Base-by-base conservation (phyloP, 148 eudicot species). In the Simmondsia chinensis region DNA sequence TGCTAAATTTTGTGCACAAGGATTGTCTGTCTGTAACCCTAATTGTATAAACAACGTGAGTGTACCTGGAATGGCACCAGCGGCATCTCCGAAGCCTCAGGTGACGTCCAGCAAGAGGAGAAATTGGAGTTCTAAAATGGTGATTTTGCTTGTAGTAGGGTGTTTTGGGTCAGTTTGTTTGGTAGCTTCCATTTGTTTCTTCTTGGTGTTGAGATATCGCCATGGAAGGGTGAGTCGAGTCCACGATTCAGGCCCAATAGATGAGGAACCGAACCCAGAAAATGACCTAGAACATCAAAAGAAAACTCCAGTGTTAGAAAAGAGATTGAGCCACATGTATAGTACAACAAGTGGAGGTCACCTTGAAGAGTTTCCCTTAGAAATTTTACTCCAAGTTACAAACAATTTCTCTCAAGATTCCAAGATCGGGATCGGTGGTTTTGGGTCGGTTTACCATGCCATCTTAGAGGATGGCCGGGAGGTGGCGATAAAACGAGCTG, bases 401-500 rank as follows among this genome's bases (percentile, higher is more conserved):
- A 60, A 79, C 41, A 74, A 66, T 44, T 89, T 89, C 49, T 79
- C 95, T 0, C 71, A 68, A 5, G 93, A 81, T 8, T 59, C 41
- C 30, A 74, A 61, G 53, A 57, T 79, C 6, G 97, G 97, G 14
- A 45, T 52, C 1, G 95, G 97, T 11, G 79, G 97, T 46, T 89
- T 81, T 44, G 97, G 97, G 2, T 69, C 87, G 1, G 97, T 89
- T 3, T 89, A 89, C 42, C 67, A 18, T 1, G 97, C 81, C 4
- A 58, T 43, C 4, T 33, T 84, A 7, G 65, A 65, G 0, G 75
- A 78, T 26, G 80, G 82, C 1, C 68, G 80, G 2, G 57, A 60
- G 33, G 80, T 89, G 21, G 95, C 95, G 39, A 60, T 89, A 61
- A 84, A 84, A 47, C 74, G 95, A 34, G 87, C 82, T 0, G 93